These are phyloP conservation scores for Cyanidiococcus yangmingshanensis DNA, from an alignment of 23 red algal species.

Conservation along the genomic window DNA sequence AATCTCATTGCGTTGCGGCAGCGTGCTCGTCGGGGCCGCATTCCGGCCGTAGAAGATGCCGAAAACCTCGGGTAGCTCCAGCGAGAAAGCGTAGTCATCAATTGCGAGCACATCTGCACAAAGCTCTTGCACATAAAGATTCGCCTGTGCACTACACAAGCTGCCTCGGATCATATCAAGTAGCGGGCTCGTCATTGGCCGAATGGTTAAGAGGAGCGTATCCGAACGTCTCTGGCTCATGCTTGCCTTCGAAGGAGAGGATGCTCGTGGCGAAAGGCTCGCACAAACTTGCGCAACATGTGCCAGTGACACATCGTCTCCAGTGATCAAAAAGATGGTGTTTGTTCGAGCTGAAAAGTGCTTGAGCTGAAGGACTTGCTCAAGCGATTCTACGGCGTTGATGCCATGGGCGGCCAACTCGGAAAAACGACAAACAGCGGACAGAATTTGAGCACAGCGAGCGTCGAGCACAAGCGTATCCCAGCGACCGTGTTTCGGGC, in stretches of 20 bases:
- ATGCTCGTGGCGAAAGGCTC: neutral
- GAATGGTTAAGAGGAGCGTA: neutral
- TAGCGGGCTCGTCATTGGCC: neutral
- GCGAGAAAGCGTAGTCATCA: neutral
- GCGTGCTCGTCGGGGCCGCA: neutral
- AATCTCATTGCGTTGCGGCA: neutral
- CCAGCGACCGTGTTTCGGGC: constrained; percentile 11
- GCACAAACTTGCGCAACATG: neutral
- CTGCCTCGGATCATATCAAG: neutral
- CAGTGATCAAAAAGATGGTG: constrained; percentile 13
- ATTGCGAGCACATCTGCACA: neutral
- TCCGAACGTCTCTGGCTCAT: neutral
- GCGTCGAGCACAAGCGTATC: constrained; percentile 19
- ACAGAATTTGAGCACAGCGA: neutral
- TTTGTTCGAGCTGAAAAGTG: neutral
- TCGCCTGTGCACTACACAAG: neutral
- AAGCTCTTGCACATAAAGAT: neutral
- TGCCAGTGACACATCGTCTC: neutral
- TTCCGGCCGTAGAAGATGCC: neutral
- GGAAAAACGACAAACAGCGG: constrained; percentile 14
- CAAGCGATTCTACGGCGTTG: constrained; percentile 12
- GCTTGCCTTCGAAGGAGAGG: neutral
- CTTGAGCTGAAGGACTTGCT: neutral
- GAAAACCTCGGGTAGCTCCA: neutral
- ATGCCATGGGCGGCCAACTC: constrained; percentile 11